Percentiles rank a stretch among this genome's conserved stretches.
phyloP scores from a whole-genome alignment of 768 basidiomycete species.

The Leccinum barrowsii region DNA sequence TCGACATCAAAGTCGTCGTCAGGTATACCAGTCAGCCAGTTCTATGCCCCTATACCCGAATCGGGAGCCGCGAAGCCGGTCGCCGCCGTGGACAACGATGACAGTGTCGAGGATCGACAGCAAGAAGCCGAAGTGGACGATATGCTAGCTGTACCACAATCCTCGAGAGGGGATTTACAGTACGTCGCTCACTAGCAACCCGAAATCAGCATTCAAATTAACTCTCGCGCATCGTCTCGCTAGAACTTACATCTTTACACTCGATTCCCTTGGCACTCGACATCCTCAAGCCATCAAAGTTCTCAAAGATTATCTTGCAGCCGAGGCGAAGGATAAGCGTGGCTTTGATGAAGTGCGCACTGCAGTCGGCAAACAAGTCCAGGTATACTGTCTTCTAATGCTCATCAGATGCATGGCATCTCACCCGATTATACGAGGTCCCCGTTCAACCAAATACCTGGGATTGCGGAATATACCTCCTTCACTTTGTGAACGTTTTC shows the following conservation, averaged over 20 bases:
- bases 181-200: slow-evolving; percentile 9
- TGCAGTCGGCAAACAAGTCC: slow-evolving; percentile 47
- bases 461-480: slow-evolving; percentile 90
- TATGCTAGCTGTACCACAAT: slow-evolving; percentile 26
- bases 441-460: slow-evolving; percentile 86
- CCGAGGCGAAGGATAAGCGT: slow-evolving; percentile 78
- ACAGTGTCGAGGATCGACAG: slow-evolving; percentile 26
- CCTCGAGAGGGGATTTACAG: slow-evolving; percentile 16
- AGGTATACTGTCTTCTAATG: slow-evolving; percentile 36
- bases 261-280: slow-evolving; percentile 82
- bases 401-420: not conserved
- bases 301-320: slow-evolving; percentile 62
- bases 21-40: slow-evolving; percentile 17
- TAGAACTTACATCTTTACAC: slow-evolving; percentile 80
- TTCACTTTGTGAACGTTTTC: slow-evolving; percentile 83
- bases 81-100: slow-evolving; percentile 22
- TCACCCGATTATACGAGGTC: slow-evolving; percentile 47
- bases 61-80: not conserved
- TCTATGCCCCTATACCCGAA: slow-evolving; percentile 18
- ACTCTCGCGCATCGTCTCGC: not conserved
- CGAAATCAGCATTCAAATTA: not conserved
- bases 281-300: slow-evolving; percentile 64
- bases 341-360: slow-evolving; percentile 35
- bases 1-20: slow-evolving; percentile 7
- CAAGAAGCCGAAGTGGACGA: slow-evolving; percentile 32